Evolutionary conservation across 306 rosid genomes (phyloP).

Genomic region (Trifolium repens): DNA sequence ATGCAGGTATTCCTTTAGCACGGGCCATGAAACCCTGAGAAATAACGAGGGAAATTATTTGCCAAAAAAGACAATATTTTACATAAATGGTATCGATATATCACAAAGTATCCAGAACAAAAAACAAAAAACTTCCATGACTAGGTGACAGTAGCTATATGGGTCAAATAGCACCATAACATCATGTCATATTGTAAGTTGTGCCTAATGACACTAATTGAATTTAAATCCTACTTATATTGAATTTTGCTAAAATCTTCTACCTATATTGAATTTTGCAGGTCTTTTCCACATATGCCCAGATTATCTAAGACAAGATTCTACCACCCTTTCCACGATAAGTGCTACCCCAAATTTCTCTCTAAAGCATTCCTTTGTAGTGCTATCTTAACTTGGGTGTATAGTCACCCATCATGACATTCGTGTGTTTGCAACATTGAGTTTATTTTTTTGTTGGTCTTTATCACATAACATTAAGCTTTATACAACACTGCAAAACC

Average conservation of each 20-base stretch:
- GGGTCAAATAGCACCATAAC: background rate
- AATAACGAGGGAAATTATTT: constrained; percentile 13
- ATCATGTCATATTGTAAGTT: constrained; percentile 2
- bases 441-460: constrained; percentile 7
- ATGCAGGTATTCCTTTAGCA: constrained; percentile 97
- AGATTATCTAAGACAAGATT: constrained; percentile 4
- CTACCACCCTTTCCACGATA: constrained; percentile 5
- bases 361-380: constrained; percentile 2
- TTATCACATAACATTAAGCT: background rate
- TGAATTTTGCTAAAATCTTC: background rate
- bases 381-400: background rate
- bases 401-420: constrained; percentile 1
- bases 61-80: background rate
- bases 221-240: background rate
- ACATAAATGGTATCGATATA: background rate
- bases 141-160: background rate
- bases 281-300: constrained; percentile 1
- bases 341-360: constrained; percentile 5
- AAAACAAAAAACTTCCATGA: background rate
- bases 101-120: constrained; percentile 33
- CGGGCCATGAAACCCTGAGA: constrained; percentile 96
- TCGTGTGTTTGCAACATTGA: background rate
- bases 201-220: background rate
- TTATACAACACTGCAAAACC: background rate
- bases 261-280: constrained; percentile 3